Percentiles rank a stretch among this genome's conserved stretches.
phyloP scores from a whole-genome alignment of 2,329 filamentous ascomycete genomes.

The Neonectria neomacrospora region DNA sequence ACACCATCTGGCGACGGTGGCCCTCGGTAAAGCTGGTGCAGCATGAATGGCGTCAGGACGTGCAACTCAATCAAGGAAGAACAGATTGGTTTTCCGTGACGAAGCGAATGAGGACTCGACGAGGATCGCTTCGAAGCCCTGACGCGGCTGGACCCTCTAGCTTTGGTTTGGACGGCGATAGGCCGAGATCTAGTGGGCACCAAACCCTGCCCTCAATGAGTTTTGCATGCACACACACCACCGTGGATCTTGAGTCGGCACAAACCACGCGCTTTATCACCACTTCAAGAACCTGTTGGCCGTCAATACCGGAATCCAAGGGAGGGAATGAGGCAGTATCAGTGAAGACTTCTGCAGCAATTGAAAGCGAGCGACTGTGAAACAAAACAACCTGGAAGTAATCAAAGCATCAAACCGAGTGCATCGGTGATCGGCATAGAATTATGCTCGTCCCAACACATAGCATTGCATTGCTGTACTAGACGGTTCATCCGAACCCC shows the following conservation, averaged over 20 bases:
- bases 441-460: constrained; percentile 10
- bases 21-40: constrained; percentile 26
- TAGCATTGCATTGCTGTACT: not conserved
- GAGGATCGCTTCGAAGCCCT: constrained; percentile 31
- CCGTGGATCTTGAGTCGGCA: constrained; percentile 27
- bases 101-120: constrained; percentile 26
- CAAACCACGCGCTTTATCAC: constrained; percentile 23
- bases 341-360: constrained; percentile 2
- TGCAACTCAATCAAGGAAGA: constrained; percentile 8
- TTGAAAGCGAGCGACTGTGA: constrained; percentile 14
- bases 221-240: constrained; percentile 37
- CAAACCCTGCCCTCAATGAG: constrained; percentile 32
- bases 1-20: constrained; percentile 31
- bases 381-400: constrained; percentile 17
- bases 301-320: constrained; percentile 16
- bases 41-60: constrained; percentile 27
- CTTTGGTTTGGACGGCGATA: constrained; percentile 26
- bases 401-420: constrained; percentile 11
- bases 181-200: constrained; percentile 36
- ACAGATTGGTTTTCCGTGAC: constrained; percentile 15
- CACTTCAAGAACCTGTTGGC: not conserved
- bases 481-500: constrained; percentile 16
- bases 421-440: constrained; percentile 13
- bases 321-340: constrained; percentile 13
- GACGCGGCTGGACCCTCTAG: constrained; percentile 19